A percentile compares a stretch with the other conserved stretches of the same genome.
Evolutionary conservation across 2,329 filamentous ascomycete species (phyloP).

Genomic region (Verticillium zaregamsianum): DNA sequence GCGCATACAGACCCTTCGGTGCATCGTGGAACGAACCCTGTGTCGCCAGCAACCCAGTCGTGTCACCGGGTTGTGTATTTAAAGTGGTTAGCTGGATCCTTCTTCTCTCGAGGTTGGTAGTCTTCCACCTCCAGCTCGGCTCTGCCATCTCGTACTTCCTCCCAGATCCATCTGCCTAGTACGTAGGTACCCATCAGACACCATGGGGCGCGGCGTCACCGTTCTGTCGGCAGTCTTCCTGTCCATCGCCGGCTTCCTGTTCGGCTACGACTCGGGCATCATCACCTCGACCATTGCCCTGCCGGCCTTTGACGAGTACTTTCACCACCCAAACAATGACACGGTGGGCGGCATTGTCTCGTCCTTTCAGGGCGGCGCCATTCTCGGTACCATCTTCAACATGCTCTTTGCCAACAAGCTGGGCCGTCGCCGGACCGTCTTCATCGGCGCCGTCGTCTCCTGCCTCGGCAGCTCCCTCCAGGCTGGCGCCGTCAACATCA

Average conservation of each 20-base stretch:
- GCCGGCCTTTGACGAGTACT: conserved; percentile 32
- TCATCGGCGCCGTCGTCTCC: conserved; percentile 23
- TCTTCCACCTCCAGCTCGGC: too few species aligned
- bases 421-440: conserved; percentile 24
- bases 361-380: conserved; percentile 21
- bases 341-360: conserved; percentile 19
- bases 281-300: conserved; percentile 29
- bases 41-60: too few species aligned
- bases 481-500: conserved; percentile 22
- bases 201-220: background rate
- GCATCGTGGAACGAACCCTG: too few species aligned
- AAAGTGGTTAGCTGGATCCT: too few species aligned
- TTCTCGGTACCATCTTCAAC: conserved; percentile 21
- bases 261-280: conserved; percentile 45
- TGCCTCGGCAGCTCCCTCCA: conserved; percentile 24
- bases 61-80: too few species aligned
- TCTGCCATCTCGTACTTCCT: too few species aligned
- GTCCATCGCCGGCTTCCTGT: conserved; percentile 20
- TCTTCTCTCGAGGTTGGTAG: too few species aligned
- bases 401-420: conserved; percentile 24
- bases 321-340: conserved; percentile 28
- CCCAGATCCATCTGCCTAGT: too few species aligned
- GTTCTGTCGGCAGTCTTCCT: conserved; percentile 18
- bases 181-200: too few species aligned
- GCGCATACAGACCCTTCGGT: too few species aligned